A percentile compares a stretch with the other conserved stretches of the same genome.
Evolutionary conservation across 225 moss, liverwort and hornwort species (phyloP).

Genomic region (Marchantia paleacea): DNA sequence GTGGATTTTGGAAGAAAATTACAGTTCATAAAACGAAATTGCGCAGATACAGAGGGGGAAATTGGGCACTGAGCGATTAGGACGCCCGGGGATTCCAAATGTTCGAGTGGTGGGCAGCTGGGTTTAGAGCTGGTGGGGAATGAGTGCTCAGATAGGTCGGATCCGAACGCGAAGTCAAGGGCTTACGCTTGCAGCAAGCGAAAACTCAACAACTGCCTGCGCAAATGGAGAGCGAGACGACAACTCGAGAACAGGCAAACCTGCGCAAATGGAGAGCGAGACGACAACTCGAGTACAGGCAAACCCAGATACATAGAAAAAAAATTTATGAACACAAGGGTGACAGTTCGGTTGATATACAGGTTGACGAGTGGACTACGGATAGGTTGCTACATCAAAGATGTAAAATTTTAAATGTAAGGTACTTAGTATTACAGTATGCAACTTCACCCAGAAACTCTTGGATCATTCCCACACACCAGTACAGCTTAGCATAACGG

Average conservation of each 20-base stretch:
- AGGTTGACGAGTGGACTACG: slow-evolving; percentile 7
- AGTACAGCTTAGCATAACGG: not conserved
- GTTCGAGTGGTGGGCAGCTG: not conserved
- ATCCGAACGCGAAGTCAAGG: not conserved
- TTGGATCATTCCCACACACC: slow-evolving; percentile 18
- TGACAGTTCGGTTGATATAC: not conserved
- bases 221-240: not conserved
- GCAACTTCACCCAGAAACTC: slow-evolving; percentile 7
- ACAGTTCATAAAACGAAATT: no score
- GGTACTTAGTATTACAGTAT: slow-evolving; percentile 21
- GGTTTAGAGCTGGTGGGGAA: not conserved
- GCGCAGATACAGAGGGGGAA: no score
- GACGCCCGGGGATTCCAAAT: no score
- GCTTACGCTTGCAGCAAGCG: not conserved
- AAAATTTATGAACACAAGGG: not conserved
- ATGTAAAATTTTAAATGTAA: slow-evolving; percentile 8
- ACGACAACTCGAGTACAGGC: not conserved
- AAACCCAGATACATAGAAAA: not conserved
- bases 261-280: not conserved
- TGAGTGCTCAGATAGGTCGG: not conserved
- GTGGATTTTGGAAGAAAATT: no score
- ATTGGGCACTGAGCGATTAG: no score
- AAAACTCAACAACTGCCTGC: not conserved
- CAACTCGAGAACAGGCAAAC: not conserved
- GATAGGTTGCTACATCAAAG: slow-evolving; percentile 11